A percentile compares a stretch with the other conserved stretches of the same genome.
These are phyloP conservation scores for Botrytis deweyae DNA, from an alignment of 2,329 filamentous ascomycete genomes.

Conservation along the genomic window DNA sequence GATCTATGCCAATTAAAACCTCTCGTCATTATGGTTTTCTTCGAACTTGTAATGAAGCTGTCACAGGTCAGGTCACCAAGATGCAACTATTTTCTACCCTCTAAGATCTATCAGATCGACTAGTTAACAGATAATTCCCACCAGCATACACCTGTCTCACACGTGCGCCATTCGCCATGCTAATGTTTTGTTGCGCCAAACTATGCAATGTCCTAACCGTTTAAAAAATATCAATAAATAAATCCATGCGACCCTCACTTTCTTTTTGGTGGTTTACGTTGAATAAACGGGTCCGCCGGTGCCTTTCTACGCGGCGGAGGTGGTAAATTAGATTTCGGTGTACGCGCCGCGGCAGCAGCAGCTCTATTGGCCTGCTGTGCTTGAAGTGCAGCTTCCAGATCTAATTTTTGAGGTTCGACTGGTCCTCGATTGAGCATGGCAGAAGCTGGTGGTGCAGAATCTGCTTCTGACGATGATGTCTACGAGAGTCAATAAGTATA, in stretches of 20 bases:
- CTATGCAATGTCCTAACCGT: not conserved
- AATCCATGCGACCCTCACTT: constrained; percentile 11
- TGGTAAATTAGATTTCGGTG: constrained; percentile 15
- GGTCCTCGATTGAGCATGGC: not conserved
- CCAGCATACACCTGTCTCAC: not conserved
- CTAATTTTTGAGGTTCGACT: constrained; percentile 2
- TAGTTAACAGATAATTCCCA: not conserved
- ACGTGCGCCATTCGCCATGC: constrained; percentile 12
- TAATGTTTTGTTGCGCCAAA: not conserved
- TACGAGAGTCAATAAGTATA: constrained; percentile 1
- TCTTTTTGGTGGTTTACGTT: constrained; percentile 24
- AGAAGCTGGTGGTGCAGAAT: not conserved
- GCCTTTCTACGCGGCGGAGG: constrained; percentile 26
- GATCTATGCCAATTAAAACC: not conserved
- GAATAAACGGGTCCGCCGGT: constrained; percentile 29
- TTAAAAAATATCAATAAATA: not conserved
- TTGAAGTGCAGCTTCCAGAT: constrained; percentile 21
- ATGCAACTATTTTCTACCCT: constrained; percentile 14
- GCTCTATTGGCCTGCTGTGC: constrained; percentile 21
- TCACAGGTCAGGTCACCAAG: constrained; percentile 14
- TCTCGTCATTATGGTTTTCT: not conserved
- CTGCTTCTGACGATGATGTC: not conserved
- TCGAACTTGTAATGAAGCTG: not conserved
- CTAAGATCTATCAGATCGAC: constrained; percentile 12
- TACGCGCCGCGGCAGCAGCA: constrained; percentile 14